These are phyloP conservation scores for Dinochytrium kinnereticum DNA, from an alignment of 371 early-diverging fungal species.

Conservation along the genomic window DNA sequence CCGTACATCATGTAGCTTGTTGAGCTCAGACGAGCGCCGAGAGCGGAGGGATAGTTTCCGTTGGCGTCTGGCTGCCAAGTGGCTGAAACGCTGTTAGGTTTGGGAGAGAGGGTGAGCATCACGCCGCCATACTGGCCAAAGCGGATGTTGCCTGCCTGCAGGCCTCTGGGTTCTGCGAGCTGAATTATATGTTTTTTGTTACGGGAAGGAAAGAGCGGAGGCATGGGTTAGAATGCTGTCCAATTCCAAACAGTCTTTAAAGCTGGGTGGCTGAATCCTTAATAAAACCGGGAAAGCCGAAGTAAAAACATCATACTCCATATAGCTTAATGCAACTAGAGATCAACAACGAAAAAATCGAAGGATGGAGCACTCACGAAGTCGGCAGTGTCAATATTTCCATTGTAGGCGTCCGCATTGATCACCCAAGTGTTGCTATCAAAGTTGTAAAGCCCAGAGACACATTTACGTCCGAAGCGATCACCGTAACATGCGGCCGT, in stretches of 20 bases:
- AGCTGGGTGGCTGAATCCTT: too few relatives aligned
- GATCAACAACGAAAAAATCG: too few relatives aligned
- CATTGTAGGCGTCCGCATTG: constrained; percentile 42
- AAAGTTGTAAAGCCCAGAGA: constrained; percentile 38
- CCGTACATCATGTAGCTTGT: constrained; percentile 53
- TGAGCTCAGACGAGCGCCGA: constrained; percentile 35
- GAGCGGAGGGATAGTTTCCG: constrained; percentile 3
- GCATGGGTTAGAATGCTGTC: neutral
- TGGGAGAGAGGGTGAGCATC: constrained; percentile 13
- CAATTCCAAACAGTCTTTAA: too few relatives aligned
- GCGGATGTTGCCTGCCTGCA: constrained; percentile 33
- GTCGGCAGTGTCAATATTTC: constrained; percentile 36
- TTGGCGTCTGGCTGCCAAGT: constrained; percentile 9
- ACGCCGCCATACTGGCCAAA: constrained; percentile 33
- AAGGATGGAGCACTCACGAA: constrained; percentile 24
- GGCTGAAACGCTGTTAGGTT: constrained; percentile 2
- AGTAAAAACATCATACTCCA: too few relatives aligned
- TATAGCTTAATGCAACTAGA: too few relatives aligned
- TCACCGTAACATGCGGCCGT: constrained; percentile 25
- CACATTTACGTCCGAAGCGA: constrained; percentile 19
- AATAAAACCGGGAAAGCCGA: too few relatives aligned
- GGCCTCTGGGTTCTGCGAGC: constrained; percentile 24
- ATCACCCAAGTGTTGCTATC: constrained; percentile 31
- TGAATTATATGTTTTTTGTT: neutral
- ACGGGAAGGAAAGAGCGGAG: neutral